Evolutionary conservation across 257 asterid genomes (phyloP), one percentile per base, ranked within the genome.

Genomic region (Cinchona pubescens): DNA sequence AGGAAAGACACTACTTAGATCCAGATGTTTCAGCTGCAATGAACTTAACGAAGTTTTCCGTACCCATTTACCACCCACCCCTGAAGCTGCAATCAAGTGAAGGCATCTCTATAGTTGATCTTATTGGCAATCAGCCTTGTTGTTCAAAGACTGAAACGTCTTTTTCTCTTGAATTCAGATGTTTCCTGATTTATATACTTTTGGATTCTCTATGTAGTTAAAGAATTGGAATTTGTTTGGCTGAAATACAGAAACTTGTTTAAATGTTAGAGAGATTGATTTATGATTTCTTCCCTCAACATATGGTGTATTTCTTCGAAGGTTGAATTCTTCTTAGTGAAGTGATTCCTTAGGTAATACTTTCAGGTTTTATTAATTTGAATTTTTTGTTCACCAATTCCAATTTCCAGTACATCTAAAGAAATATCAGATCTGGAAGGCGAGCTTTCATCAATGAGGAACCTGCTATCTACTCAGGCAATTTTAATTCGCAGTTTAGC

Each of bases 401-500:
- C 74, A 72, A 46, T 61, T 43, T 82, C 83, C 94, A 95, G 99
- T 71, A 95, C 99, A 25, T 90, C 99, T 70, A 95, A 95, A 90
- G 99, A 95, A 90, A 95, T 95, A 82, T 95, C 99, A 65, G 99
- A 95, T 83, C 88, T 95, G 76, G 99, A 95, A 89, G 99, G 97
- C 27, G 99, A 95, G 77, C 97, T 95, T 78, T 92, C 97, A 79
- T 95, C 98, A 59, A 95, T 95, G 97, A 88, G 95, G 83, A 95
- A 88, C 83, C 83, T 95, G 86, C 88, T 95, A 76, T 95, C 99
- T 82, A 95, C 99, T 73, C 99, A 92, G 87, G 96, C 96, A 71
- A 88, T 96, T 67, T 86, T 95, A 82, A 87, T 95, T 80, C 97
- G 92, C 85, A 83, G 86, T 87, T 83, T 95, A 82, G 97, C 98